These are phyloP conservation scores for Cyclostephanos tholiformis DNA, from an alignment of 108 stramenopile genomes.

Conservation along the genomic window DNA sequence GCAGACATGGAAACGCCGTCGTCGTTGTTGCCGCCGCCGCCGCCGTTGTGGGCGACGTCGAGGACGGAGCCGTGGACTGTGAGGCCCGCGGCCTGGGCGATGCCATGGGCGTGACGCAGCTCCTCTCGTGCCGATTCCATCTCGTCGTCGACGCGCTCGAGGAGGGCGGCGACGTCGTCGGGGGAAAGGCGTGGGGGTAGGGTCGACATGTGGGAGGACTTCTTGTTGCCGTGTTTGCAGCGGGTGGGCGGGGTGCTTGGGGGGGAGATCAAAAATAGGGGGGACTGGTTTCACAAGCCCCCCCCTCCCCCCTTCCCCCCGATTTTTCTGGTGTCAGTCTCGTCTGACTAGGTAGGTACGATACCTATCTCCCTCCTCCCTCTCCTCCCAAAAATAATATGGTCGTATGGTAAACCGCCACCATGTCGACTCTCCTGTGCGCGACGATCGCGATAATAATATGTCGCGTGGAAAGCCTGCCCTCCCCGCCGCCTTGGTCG, in stretches of 20 bases:
- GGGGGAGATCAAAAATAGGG: no score
- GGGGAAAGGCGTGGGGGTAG: background rate
- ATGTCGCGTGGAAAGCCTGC: background rate
- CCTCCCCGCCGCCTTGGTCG: background rate
- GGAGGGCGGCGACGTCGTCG: conserved; percentile 14
- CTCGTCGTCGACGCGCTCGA: conserved; percentile 36
- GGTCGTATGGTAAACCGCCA: background rate
- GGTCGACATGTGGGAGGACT: no score
- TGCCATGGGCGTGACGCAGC: conserved; percentile 44
- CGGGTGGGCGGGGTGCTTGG: no score
- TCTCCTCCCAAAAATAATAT: no score
- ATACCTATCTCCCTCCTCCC: no score
- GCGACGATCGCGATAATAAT: no score
- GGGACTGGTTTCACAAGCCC: no score
- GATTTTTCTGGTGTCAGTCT: no score
- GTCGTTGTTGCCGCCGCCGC: background rate
- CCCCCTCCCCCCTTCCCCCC: no score
- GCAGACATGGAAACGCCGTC: no score
- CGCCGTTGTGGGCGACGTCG: conserved; percentile 26
- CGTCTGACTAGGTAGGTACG: no score
- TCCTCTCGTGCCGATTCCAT: conserved; percentile 44
- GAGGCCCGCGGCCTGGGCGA: conserved; percentile 57
- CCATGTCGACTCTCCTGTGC: background rate
- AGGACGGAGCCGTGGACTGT: conserved; percentile 51
- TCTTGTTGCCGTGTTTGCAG: no score